phyloP scores from a whole-genome alignment of 192 early-diverging fungal species.

The Mortierella alpina region DNA sequence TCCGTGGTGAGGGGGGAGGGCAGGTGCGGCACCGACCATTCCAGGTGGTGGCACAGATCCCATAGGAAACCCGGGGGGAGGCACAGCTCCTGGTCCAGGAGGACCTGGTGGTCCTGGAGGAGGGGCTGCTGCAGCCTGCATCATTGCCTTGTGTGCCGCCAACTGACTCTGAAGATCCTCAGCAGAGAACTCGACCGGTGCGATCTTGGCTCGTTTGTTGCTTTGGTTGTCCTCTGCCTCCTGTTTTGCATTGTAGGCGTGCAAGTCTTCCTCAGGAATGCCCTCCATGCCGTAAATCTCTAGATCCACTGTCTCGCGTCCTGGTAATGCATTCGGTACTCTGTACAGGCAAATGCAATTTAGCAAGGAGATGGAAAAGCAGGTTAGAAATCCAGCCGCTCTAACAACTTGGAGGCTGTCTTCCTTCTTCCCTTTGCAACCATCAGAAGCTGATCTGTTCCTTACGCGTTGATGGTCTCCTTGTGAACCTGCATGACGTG shows the following conservation, averaged over 20 bases:
- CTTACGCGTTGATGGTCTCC: slow-evolving; percentile 79
- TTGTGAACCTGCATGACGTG: slow-evolving; percentile 96
- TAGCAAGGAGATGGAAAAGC: neutral
- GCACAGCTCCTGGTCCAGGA: neutral
- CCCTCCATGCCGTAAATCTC: slow-evolving; percentile 97
- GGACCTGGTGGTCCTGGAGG: slow-evolving; percentile 19
- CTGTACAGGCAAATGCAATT: slow-evolving; percentile 51
- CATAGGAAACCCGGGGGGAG: slow-evolving; percentile 29
- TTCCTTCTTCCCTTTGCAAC: neutral
- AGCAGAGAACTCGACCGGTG: slow-evolving; percentile 49
- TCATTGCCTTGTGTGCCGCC: slow-evolving; percentile 62
- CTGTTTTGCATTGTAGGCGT: slow-evolving; percentile 72
- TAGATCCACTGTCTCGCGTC: slow-evolving; percentile 86
- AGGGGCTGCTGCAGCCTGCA: slow-evolving; percentile 38
- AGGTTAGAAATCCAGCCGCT: neutral
- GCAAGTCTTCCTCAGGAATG: slow-evolving; percentile 83
- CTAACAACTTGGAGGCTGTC: neutral
- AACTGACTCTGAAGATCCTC: slow-evolving; percentile 56
- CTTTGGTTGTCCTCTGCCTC: slow-evolving; percentile 54
- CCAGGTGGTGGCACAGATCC: slow-evolving; percentile 19
- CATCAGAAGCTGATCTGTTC: neutral
- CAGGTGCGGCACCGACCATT: slow-evolving; percentile 10
- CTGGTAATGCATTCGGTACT: slow-evolving; percentile 87
- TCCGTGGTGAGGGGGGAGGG: slow-evolving; percentile 23
- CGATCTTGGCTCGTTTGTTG: slow-evolving; percentile 56